phyloP scores from a whole-genome alignment of 2,329 filamentous ascomycete species.

The Acephala macrosclerotiorum region DNA sequence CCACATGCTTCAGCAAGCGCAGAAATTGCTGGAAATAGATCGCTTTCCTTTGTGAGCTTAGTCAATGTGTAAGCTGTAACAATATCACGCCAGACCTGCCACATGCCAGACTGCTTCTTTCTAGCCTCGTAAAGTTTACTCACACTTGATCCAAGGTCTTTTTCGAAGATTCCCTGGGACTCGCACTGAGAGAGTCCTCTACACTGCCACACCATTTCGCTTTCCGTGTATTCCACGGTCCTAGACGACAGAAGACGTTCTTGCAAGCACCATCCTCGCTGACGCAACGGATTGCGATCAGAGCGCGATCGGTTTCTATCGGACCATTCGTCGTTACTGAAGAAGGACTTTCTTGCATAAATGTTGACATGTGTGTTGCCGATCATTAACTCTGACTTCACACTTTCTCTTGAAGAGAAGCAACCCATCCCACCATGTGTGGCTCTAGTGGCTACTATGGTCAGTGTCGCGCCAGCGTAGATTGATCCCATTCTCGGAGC shows the following conservation, averaged over 20 bases:
- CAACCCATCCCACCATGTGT: background rate
- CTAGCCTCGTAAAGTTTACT: background rate
- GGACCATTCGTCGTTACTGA: too few relatives aligned
- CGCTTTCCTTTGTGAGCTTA: constrained; percentile 2
- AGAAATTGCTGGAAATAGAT: background rate
- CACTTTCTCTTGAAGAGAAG: background rate
- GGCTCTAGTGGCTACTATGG: background rate
- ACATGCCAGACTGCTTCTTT: too few relatives aligned
- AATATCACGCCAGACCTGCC: background rate
- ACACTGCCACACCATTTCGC: background rate
- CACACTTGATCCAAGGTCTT: background rate
- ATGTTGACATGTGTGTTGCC: background rate
- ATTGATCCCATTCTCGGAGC: background rate
- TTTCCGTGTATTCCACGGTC: background rate
- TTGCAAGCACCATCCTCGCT: background rate
- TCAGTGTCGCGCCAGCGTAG: background rate
- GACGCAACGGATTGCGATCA: background rate
- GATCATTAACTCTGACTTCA: background rate
- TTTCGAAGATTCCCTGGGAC: background rate
- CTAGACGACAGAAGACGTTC: background rate
- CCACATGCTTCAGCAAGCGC: background rate
- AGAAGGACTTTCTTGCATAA: background rate
- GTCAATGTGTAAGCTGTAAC: background rate
- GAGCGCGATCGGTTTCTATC: background rate
- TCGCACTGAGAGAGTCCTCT: background rate